Base-by-base conservation (phyloP, 352 stramenopile genomes). In the Phytophthora litchii region DNA sequence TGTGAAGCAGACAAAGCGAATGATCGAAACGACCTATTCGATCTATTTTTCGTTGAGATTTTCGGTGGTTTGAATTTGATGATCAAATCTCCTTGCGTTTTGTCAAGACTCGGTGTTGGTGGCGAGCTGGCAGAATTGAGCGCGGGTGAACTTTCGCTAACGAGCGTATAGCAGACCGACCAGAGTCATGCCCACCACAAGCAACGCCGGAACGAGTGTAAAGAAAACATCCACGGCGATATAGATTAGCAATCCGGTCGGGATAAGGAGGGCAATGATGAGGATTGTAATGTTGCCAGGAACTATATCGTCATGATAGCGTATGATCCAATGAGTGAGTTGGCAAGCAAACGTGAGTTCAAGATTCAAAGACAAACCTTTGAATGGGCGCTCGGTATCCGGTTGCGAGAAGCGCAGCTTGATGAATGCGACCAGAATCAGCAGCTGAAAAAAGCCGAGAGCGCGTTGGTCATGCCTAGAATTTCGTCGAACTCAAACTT, bases 401-500 rank as follows among this genome's bases (percentile, higher is more conserved):
- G 57, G 49, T 16, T 64, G 63, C 51, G 77, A 96, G 95, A 89
- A 75, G 17, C 92, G 83, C 13, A 98, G 77, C 47, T 96, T 89
- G 54, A 98, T 64, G 72, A 97, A 97, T 11, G 25, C 91, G 84
- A 36, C 44, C 57, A 72, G 87, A 27, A 97, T 91, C 43, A 98
- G 73, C 21, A 97, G 43, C 56, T 97, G 74, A 32, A 77, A 45
- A 95, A 74, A 20, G 88, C 76, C 55, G 95, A 97, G 34, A 97
- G 83, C n/a, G 93, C 86, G 67, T 98, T 98, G 40, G 95, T 80
- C 74, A 97, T 83, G 50, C 85, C 77, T 4, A 96, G 57, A 21
- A 93, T 88, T 32, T 81, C 75, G 32, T 96, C 75, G 60, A 96
- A 92, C 46, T 83, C 69, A 38, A 85, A 80, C 50, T 72, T 73